A percentile compares a stretch with the other conserved stretches of the same genome.
Evolutionary conservation across 2,329 filamentous ascomycete genomes (phyloP).

Genomic region (Xylariaceae sp.): DNA sequence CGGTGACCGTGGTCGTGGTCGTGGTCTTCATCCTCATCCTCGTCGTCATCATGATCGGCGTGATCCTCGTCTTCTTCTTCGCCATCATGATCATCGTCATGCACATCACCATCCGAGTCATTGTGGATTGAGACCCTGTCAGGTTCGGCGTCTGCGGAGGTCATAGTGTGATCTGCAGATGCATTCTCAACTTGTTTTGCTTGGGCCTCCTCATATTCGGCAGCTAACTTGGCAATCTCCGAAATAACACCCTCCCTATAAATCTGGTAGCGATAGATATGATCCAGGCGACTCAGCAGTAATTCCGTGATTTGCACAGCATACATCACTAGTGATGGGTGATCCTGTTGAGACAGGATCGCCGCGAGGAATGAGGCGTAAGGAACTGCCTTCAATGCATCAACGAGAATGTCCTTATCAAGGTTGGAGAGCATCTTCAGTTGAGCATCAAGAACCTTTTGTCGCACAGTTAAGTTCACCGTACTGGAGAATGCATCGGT

Average conservation of each 20-base stretch:
- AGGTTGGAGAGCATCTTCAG: constrained; percentile 96
- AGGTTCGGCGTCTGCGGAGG: constrained; percentile 33
- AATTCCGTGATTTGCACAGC: constrained; percentile 87
- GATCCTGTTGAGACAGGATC: constrained; percentile 92
- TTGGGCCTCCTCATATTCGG: constrained; percentile 38
- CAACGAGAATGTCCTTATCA: constrained; percentile 76
- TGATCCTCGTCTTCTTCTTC: constrained; percentile 43
- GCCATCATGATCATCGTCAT: constrained; percentile 11
- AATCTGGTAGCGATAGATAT: constrained; percentile 91
- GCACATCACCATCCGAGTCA: constrained; percentile 41
- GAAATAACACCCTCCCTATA: constrained; percentile 94
- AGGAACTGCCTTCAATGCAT: constrained; percentile 79
- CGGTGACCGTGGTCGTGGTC: constrained; percentile 40
- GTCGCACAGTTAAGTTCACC: constrained; percentile 87
- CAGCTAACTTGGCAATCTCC: constrained; percentile 78
- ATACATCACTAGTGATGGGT: constrained; percentile 77
- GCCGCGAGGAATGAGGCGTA: constrained; percentile 95
- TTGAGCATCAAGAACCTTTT: constrained; percentile 93
- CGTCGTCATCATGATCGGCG: constrained; percentile 34
- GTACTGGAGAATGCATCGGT: constrained; percentile 98
- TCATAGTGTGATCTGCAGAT: constrained; percentile 28
- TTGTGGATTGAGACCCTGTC: constrained; percentile 39
- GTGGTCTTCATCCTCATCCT: constrained; percentile 49
- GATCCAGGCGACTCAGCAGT: constrained; percentile 74
- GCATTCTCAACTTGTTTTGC: constrained; percentile 30